Conservation (phyloP, 495 filamentous ascomycete genomes). For the Xylaria flabelliformis region DNA sequence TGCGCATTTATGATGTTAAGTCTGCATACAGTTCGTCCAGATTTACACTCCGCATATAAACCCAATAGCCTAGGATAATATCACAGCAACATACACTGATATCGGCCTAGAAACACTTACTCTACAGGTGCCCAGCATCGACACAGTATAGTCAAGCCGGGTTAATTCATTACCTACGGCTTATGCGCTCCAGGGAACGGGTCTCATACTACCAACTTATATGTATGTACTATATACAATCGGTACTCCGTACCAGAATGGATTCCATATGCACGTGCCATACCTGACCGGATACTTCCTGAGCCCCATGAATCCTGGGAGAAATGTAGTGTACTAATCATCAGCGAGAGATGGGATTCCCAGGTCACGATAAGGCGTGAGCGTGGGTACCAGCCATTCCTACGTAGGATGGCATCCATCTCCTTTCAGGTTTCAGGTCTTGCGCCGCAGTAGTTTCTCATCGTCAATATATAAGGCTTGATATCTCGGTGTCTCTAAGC, state of each 20-base stretch:
- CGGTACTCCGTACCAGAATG: neutral
- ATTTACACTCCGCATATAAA: conserved; percentile 1
- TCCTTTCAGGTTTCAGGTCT: conserved; percentile 17
- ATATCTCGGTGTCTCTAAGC: neutral
- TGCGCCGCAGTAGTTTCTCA: conserved; percentile 2
- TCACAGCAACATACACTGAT: neutral
- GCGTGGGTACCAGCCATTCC: neutral
- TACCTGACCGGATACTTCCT: neutral
- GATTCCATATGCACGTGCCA: conserved; percentile 2
- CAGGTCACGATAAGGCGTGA: neutral
- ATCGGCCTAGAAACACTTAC: conserved; percentile 7
- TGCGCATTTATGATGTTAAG: neutral
- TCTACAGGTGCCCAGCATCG: neutral
- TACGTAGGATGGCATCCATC: conserved; percentile 6
- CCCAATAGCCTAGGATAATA: neutral
- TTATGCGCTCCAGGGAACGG: conserved; percentile 5
- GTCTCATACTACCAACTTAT: neutral
- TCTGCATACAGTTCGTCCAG: neutral
- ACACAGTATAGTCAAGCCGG: conserved; percentile 8
- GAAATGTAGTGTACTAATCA: neutral
- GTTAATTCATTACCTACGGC: conserved; percentile 9
- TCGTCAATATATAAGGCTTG: neutral
- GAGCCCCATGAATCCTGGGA: neutral
- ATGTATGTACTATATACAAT: too few relatives aligned
- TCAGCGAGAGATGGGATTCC: neutral